Base-by-base conservation (phyloP, 75 land plant species). In the Gnetum montanum region DNA sequence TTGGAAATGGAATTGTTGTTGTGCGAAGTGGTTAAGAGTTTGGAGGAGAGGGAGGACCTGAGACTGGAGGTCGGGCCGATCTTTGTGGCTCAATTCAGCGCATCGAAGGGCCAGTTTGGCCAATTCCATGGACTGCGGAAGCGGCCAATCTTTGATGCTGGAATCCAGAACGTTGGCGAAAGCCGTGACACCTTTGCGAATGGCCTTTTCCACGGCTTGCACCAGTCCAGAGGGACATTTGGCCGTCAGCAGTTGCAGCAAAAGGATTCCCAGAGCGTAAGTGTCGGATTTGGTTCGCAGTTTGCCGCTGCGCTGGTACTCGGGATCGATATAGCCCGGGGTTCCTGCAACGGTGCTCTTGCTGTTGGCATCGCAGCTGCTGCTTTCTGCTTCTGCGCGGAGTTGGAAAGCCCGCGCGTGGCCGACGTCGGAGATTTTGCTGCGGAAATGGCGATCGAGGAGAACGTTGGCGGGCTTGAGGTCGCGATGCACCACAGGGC, bases 41-140 rank as follows among this genome's bases (percentile, higher is more conserved):
- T 73, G 66, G 31, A 84, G 64, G 8, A 28, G 15, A n/a, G 88
- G 84, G 20, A 84, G 62, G 34, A 84, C 64, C 28, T 69, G 45
- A 18, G 48, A 49, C 26, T 64, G 43, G 45, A 84, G 65, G 37
- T 73, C 75, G 12, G 88, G 88, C 57, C 88, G 61, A 36, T 84
- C 79, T 26, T 43, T 60, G 4, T 71, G 57, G 36, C 69, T 66
- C 46, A 80, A 30, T 57, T 80, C 84, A 0, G 67, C 34, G 55
- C 88, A 84, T 23, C 65, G 45, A 0, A 84, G 59, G 34, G 70
- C 88, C 15, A 84, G 47, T 19, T 5, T 1, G 10, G 81, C 81
- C 45, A 84, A 33, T 31, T 76, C 80, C 37, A 57, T 49, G 31
- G 81, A 65, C 52, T 80, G 76, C 28, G 57, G 50, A 27, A 59